Evolutionary conservation across 208 protist genomes (phyloP), one percentile per base, ranked within the genome.

Genomic region (Acanthamoeba quina): DNA sequence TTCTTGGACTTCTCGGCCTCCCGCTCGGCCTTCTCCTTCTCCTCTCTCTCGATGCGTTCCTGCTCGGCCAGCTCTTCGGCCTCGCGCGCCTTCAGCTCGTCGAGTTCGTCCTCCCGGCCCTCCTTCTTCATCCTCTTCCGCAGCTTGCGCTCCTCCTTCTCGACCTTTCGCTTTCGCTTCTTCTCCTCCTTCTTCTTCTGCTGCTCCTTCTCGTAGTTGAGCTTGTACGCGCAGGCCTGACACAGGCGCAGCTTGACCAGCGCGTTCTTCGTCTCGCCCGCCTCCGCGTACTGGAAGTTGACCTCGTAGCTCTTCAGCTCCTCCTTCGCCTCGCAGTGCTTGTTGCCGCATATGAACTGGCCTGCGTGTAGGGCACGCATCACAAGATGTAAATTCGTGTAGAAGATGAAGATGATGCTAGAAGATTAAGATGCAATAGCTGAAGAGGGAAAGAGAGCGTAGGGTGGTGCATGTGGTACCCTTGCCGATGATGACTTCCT

Each of bases 201-300:
- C 90, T 83, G 78, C 52, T 83, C 49, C 90, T 93, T 78, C 72
- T 93, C 83, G 76, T 95, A 93, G 52, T 90, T 92, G 58, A 95
- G 90, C 92, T 95, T 95, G 54, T 83, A 47, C 15, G 94, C 92
- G 56, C 94, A 95, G 10, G 66, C 24, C 7, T 92, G 94, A 52
- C 94, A 95, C n/a, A 95, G 49, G 29, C 94, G 41, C 44, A 95
- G 70, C 76, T 95, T 95, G 70, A 95, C 94, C 37, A 95, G 60
- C 72, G 94, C 94, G 19, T 93, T 90, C 70, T 94, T 95, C n/a
- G 17, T 76, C 58, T 95, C 92, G 31, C 94, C 94, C 21, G 74
- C 92, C 58, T 95, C 94, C 47, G 66, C 54, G 78, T 95, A 95
- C 37, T 72, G 49, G 60, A 95, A 95, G 34, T 89, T 80, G 29